These are phyloP conservation scores for Lupinus albus DNA, from an alignment of 306 rosid genomes.

Conservation along the genomic window DNA sequence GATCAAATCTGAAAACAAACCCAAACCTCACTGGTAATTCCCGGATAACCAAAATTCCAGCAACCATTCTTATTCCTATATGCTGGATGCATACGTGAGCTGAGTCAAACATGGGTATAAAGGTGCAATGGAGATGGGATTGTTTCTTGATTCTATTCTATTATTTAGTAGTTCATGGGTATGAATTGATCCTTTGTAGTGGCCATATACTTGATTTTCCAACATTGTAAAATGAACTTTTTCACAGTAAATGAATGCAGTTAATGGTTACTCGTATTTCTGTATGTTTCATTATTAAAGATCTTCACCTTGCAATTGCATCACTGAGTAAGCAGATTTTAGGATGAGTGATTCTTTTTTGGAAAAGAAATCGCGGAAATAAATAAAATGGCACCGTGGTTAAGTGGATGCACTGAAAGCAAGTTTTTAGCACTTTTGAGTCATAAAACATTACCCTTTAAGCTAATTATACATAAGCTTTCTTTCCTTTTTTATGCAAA, in stretches of 20 bases:
- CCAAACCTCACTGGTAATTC: not conserved
- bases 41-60: not conserved
- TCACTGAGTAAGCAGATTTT: not conserved
- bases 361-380: not conserved
- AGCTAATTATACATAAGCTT: slow-evolving; percentile 14
- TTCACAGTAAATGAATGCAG: not conserved
- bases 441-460: not conserved
- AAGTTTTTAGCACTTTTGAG: not conserved
- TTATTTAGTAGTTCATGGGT: not conserved
- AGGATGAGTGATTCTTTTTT: not conserved
- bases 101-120: not conserved
- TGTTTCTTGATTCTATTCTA: not conserved
- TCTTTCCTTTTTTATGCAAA: slow-evolving; percentile 3
- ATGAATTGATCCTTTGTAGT: not conserved
- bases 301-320: not conserved
- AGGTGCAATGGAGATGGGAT: slow-evolving; percentile 2
- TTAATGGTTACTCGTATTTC: not conserved
- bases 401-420: slow-evolving; percentile 9
- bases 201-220: not conserved
- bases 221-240: not conserved
- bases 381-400: not conserved
- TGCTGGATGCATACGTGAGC: slow-evolving; percentile 1
- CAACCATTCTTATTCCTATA: not conserved
- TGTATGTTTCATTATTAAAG: not conserved
- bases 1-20: not conserved